Base-by-base conservation (phyloP, 495 filamentous ascomycete genomes). In the Xeromyces bisporus region DNA sequence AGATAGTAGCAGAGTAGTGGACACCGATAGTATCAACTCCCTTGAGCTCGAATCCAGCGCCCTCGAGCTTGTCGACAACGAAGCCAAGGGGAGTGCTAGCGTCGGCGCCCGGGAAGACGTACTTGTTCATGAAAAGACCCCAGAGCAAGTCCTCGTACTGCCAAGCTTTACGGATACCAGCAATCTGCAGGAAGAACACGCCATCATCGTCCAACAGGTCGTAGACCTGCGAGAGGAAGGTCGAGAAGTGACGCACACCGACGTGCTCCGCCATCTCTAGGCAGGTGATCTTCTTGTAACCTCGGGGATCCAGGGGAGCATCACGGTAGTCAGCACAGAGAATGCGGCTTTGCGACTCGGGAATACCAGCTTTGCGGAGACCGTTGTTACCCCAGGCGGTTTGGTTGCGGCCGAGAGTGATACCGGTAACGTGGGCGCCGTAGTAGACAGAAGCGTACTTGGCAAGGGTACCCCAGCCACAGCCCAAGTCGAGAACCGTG, bases 1-100 rank as follows among this genome's bases (percentile, higher is more conserved):
- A 97, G 26, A 97, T 61, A 20, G 89, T 97, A 31, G 86, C 84
- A 21, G 83, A 92, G 58, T 97, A 97, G 62, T 97, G 89, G 24
- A 97, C 85, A 43, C 85, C 86, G 42, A 93, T 72, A 29, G 82
- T 93, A 48, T 93, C 82, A 41, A 87, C 48, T 24, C 53, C 45
- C 51, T 67, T 69, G 40, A 69, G 56, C 41, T 69, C 65, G 32
- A 69, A 79, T 15, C 74, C 74, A 20, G 74, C 69, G 31, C 58
- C 70, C 55, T 79, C 74, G 16, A 79, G 62, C 37, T 62, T 60
- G 44, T 76, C 69, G 18, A 77, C 62, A 37, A 77, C 67, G 37
- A 62, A 77, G 15, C 71, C 71, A 18, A 79, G 55, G 27, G 74
- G 74, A 17, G 74, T 77, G 15, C 60, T 67, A 13, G 74, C 74